These are phyloP conservation scores for Xylaria sp. DNA, from an alignment of 2,329 filamentous ascomycete genomes.

Conservation along the genomic window DNA sequence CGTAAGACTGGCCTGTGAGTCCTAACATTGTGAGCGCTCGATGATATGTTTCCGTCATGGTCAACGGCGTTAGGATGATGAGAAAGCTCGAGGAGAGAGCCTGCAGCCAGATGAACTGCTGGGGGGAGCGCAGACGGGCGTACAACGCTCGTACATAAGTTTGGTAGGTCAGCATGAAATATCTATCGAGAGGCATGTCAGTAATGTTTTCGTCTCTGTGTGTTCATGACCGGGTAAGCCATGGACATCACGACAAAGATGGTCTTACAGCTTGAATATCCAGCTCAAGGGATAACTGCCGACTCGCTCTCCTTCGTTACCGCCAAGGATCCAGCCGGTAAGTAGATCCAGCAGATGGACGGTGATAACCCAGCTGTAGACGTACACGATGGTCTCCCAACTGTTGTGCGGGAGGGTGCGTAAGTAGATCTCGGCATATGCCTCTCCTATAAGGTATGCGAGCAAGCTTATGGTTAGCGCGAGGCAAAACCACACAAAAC, in stretches of 20 bases:
- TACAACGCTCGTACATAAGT: slow-evolving; percentile 77
- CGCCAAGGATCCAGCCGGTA: slow-evolving; percentile 74
- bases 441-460: slow-evolving; percentile 75
- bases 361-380: slow-evolving; percentile 76
- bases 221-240: not conserved
- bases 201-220: slow-evolving; percentile 7
- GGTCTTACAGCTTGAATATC: slow-evolving; percentile 72
- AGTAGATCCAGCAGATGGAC: slow-evolving; percentile 73
- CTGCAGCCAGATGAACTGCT: slow-evolving; percentile 74
- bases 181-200: slow-evolving; percentile 39
- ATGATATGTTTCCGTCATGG: slow-evolving; percentile 71
- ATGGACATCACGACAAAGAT: not conserved
- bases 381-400: slow-evolving; percentile 74
- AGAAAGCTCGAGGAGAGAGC: slow-evolving; percentile 71
- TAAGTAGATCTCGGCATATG: slow-evolving; percentile 75
- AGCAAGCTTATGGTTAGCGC: slow-evolving; percentile 71
- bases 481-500: slow-evolving; percentile 76
- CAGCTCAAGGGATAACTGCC: slow-evolving; percentile 77
- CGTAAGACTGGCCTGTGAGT: slow-evolving; percentile 69
- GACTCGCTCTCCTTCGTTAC: slow-evolving; percentile 72
- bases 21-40: slow-evolving; percentile 64
- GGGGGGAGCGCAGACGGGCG: slow-evolving; percentile 72
- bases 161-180: slow-evolving; percentile 70
- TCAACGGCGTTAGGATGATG: slow-evolving; percentile 71
- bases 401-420: slow-evolving; percentile 74